phyloP scores from a whole-genome alignment of 73 alveolate genomes.

The Paramecium pentaurelia region DNA sequence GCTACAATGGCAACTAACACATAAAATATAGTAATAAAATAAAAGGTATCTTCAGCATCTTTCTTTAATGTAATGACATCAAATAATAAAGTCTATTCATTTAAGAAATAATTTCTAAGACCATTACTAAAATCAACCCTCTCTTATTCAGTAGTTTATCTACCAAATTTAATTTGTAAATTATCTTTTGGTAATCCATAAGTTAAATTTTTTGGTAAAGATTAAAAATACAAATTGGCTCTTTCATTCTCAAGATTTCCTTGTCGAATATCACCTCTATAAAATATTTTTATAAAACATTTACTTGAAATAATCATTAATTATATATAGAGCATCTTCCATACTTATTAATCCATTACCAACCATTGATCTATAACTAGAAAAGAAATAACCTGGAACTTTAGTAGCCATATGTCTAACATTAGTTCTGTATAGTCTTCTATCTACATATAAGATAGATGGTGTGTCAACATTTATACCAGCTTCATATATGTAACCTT shows the following conservation, averaged over 20 bases:
- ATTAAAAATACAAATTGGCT: not conserved
- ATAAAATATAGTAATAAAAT: constrained; percentile 79
- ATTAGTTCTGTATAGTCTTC: not conserved
- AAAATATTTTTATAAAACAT: not conserved
- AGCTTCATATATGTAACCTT: constrained; percentile 65
- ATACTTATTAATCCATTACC: not conserved
- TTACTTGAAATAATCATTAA: constrained; percentile 2
- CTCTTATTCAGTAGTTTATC: constrained; percentile 24
- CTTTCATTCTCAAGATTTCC: not conserved
- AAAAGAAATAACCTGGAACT: constrained; percentile 1
- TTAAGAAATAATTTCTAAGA: constrained; percentile 77
- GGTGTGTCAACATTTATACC: constrained; percentile 61
- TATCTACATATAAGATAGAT: not conserved
- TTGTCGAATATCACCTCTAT: not conserved
- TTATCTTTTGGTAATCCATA: constrained; percentile 67
- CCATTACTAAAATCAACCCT: constrained; percentile 79
- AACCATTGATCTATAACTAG: not conserved
- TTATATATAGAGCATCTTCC: not conserved
- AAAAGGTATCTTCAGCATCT: constrained; percentile 73
- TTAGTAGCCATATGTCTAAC: constrained; percentile 50
- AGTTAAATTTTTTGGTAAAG: constrained; percentile 24
- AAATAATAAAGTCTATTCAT: constrained; percentile 68
- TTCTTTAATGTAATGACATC: constrained; percentile 74
- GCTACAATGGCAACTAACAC: constrained; percentile 88
- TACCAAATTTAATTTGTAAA: constrained; percentile 54